These are phyloP conservation scores for Peronosclerospora sorghi DNA, from an alignment of 352 stramenopile species.

Conservation along the genomic window DNA sequence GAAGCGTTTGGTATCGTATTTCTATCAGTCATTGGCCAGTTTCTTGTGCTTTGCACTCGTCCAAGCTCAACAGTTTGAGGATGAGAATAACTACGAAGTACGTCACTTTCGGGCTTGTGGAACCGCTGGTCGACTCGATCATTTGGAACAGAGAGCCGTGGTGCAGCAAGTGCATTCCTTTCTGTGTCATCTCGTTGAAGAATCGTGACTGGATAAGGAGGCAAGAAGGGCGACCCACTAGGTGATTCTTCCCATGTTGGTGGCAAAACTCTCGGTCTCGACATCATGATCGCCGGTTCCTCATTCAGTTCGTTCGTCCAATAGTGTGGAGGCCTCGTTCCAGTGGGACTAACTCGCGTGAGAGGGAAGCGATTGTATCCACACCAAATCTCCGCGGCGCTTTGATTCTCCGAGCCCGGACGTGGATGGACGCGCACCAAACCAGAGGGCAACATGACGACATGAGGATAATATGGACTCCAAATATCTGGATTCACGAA, in stretches of 20 bases:
- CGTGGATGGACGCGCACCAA: constrained; percentile 32
- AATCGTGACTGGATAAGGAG: constrained; percentile 42
- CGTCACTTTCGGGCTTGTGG: constrained; percentile 8
- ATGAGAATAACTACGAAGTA: constrained; percentile 1
- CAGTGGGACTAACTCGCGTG: constrained; percentile 1
- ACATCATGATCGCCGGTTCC: not conserved
- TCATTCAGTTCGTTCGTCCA: not conserved
- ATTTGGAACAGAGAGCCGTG: constrained; percentile 1
- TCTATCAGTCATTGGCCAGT: constrained; percentile 3
- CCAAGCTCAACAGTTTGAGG: constrained; percentile 5
- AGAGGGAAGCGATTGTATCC: constrained; percentile 47
- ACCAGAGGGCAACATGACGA: constrained; percentile 49
- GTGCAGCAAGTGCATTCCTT: constrained; percentile 22
- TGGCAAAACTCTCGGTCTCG: constrained; percentile 30
- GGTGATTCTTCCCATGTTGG: constrained; percentile 46
- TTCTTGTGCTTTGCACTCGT: constrained; percentile 12
- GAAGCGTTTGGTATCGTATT: not conserved
- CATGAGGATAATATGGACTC: constrained; percentile 38
- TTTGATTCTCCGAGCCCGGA: constrained; percentile 7
- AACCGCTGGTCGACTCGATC: constrained; percentile 11
- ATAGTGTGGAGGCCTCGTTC: not conserved
- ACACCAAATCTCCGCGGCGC: constrained; percentile 19
- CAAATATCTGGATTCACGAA: constrained; percentile 18
- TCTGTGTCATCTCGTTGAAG: constrained; percentile 22
- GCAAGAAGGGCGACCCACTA: constrained; percentile 41